Base-by-base conservation (phyloP, 768 basidiomycete species). In the Trametes villosa region DNA sequence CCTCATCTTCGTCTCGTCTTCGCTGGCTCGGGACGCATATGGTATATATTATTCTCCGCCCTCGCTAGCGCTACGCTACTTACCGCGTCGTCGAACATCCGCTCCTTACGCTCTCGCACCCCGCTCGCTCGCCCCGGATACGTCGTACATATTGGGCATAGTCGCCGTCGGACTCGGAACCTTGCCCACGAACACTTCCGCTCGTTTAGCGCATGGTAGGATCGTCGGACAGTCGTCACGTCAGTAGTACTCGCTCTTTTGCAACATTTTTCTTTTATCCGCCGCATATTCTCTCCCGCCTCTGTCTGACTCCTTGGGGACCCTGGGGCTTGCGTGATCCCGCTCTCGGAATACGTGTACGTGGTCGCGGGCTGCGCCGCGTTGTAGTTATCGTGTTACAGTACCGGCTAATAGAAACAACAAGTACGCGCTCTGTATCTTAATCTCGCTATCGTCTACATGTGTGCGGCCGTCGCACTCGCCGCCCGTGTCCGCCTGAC, bases 1-100 rank as follows among this genome's bases (percentile, higher is more conserved):
- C 36, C 34, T 48, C 36, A 38, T 13, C 33, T 34, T n/a, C n/a
- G n/a, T n/a, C n/a, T 40, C 51, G 51, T 59, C 44, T 38, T 38
- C 45, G 60, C 60, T 62, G 54, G 60, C 47, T 48, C 61, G 48
- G 50, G 57, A 53, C 57, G 60, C 51, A 48, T 61, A 56, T 59
- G 45, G 64, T 62, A 55, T 49, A 57, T 50, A 57, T 41, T 49
- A 27, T 57, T 31, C 22, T 46, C 38, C 41, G 34, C 47, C 36
- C 47, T 49, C 24, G 56, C 36, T 42, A 49, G 47, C 47, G 36
- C 9, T 54, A 44, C 38, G 38, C 31, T 40, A 38, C 18, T 38
- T 18, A 11, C 36, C 36, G 36, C 36, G n/a, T 20, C 15, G n/a
- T 22, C 42, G 24, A 20, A 44, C 41, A 9, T 40, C 54, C 54